phyloP scores from a whole-genome alignment of 495 filamentous ascomycete genomes.

The Daldinia loculata region DNA sequence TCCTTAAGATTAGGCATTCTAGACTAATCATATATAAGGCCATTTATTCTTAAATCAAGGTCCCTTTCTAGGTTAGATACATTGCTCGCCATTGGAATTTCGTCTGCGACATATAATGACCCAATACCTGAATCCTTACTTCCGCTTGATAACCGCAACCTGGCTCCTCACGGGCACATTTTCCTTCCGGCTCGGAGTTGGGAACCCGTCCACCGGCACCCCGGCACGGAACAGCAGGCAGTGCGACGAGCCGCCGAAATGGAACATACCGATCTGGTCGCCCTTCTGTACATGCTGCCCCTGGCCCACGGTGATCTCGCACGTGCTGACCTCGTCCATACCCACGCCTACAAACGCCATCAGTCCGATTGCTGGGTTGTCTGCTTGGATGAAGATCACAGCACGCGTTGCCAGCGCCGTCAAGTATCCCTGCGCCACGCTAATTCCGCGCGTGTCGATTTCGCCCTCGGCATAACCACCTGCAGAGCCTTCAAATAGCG shows the following conservation, averaged over 20 bases:
- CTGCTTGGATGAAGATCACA: slow-evolving; percentile 73
- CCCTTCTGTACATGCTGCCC: slow-evolving; percentile 71
- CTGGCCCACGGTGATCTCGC: slow-evolving; percentile 69
- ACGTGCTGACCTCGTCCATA: slow-evolving; percentile 76
- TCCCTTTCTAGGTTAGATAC: neutral
- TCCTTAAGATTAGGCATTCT: slow-evolving; percentile 1
- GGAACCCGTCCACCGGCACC: slow-evolving; percentile 57
- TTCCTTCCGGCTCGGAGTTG: slow-evolving; percentile 53
- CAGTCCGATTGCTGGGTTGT: slow-evolving; percentile 69
- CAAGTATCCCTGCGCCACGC: slow-evolving; percentile 66
- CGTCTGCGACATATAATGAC: too few species aligned
- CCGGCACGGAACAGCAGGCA: slow-evolving; percentile 66
- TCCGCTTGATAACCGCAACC: slow-evolving; percentile 55
- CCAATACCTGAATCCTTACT: slow-evolving; percentile 9
- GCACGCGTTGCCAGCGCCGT: slow-evolving; percentile 66
- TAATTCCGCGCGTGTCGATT: slow-evolving; percentile 49
- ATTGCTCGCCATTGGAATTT: too few species aligned
- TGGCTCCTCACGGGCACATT: slow-evolving; percentile 67
- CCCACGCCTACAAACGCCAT: slow-evolving; percentile 72
- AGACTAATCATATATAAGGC: neutral
- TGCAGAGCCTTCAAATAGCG: slow-evolving; percentile 58
- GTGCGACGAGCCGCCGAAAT: slow-evolving; percentile 74
- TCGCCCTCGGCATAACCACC: slow-evolving; percentile 40
- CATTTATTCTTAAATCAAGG: neutral
- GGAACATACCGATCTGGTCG: slow-evolving; percentile 76